Conservation (phyloP, 345 rosid genomes). For the Citrus sp. region DNA sequence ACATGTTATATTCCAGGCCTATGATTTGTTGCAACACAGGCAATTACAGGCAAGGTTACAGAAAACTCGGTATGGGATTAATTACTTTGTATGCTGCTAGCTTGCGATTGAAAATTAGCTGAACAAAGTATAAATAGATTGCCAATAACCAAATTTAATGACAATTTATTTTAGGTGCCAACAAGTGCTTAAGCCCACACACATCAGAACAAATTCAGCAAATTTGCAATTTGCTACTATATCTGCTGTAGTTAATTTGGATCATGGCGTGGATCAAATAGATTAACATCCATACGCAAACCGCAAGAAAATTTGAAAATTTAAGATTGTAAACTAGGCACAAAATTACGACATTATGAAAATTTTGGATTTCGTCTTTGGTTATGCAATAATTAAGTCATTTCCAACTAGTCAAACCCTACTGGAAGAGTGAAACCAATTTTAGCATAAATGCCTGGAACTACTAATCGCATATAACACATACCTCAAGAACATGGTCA, state of each 20-base stretch:
- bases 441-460: background rate
- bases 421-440: background rate
- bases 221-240: background rate
- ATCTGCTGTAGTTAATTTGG: background rate
- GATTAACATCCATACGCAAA: background rate
- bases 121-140: background rate
- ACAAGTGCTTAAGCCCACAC: background rate
- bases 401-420: background rate
- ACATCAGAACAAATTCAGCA: background rate
- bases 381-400: background rate
- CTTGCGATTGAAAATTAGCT: background rate
- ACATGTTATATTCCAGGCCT: too few species aligned
- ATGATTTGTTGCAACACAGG: too few species aligned
- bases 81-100: background rate
- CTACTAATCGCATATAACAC: background rate
- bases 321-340: background rate
- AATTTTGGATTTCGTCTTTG: background rate
- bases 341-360: background rate
- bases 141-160: background rate
- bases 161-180: background rate
- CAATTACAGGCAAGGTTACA: background rate
- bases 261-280: background rate
- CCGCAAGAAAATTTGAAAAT: background rate
- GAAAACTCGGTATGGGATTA: background rate
- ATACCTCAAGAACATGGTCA: conserved; percentile 22